phyloP scores from a whole-genome alignment of 2,329 filamentous ascomycete species.

The Aquanectria penicillioides region DNA sequence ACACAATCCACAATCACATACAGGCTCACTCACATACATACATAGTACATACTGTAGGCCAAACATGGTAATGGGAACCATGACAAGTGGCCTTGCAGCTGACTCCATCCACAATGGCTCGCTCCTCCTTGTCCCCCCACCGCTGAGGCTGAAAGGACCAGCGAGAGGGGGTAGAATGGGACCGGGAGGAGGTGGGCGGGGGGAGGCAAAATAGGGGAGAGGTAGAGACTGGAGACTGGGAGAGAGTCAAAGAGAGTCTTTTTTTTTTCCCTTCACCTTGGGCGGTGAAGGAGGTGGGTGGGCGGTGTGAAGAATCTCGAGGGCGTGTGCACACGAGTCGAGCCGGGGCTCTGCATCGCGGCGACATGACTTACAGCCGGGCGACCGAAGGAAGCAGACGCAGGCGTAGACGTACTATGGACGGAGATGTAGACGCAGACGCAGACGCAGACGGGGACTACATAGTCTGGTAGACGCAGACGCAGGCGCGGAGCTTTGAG shows the following conservation, averaged over 20 bases:
- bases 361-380: background rate
- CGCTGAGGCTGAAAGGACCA: slow-evolving; percentile 1
- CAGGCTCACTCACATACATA: slow-evolving; percentile 1
- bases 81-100: slow-evolving; percentile 12
- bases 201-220: no score
- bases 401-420: no score
- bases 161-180: no score
- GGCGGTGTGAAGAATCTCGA: slow-evolving; percentile 20
- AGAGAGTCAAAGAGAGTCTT: no score
- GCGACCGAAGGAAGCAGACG: no score
- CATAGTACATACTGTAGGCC: no score
- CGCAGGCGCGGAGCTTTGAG: background rate
- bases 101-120: slow-evolving; percentile 2
- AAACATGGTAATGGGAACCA: slow-evolving; percentile 9
- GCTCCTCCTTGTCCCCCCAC: background rate
- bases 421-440: background rate
- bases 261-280: background rate
- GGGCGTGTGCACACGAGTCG: slow-evolving; percentile 1
- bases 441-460: no score
- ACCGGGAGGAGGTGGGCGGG: no score
- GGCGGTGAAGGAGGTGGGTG: slow-evolving; percentile 9
- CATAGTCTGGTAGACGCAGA: background rate
- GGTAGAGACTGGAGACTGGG: no score
- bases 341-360: background rate
- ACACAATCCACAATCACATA: slow-evolving; percentile 8